Evolutionary conservation across 106 monocot species (phyloP).

Genomic region (Cymbidium sinense): DNA sequence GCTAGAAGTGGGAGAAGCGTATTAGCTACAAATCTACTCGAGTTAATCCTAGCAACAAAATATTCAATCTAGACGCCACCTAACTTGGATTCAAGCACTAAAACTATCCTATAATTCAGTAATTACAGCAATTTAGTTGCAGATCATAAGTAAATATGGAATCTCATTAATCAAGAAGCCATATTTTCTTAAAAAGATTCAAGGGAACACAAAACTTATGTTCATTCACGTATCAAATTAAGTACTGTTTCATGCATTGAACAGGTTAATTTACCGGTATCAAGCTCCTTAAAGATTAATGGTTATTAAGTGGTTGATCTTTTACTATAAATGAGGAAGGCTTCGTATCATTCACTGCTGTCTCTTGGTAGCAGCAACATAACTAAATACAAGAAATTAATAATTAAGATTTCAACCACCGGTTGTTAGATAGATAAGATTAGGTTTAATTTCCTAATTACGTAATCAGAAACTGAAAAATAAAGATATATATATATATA

Average conservation of each 20-base stretch:
- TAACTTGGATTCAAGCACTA: too few relatives aligned
- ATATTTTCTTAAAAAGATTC: not conserved
- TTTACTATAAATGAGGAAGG: too few relatives aligned
- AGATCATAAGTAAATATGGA: too few relatives aligned
- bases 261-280: not conserved
- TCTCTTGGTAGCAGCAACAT: not conserved
- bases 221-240: not conserved
- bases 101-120: too few relatives aligned
- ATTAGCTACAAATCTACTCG: too few relatives aligned
- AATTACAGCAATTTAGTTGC: too few relatives aligned
- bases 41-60: too few relatives aligned
- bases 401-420: conserved; percentile 2
- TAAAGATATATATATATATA: not conserved
- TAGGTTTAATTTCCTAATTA: conserved; percentile 1
- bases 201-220: not conserved
- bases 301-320: not conserved
- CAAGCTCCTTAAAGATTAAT: not conserved
- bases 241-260: not conserved
- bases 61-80: too few relatives aligned
- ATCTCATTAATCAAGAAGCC: not conserved
- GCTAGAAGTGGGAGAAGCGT: too few relatives aligned
- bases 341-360: not conserved
- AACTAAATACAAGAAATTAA: not conserved
- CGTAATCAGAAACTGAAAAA: not conserved
- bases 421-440: not conserved